phyloP scores from a whole-genome alignment of 2,329 filamentous ascomycete genomes.

The Microdochium bolleyi region DNA sequence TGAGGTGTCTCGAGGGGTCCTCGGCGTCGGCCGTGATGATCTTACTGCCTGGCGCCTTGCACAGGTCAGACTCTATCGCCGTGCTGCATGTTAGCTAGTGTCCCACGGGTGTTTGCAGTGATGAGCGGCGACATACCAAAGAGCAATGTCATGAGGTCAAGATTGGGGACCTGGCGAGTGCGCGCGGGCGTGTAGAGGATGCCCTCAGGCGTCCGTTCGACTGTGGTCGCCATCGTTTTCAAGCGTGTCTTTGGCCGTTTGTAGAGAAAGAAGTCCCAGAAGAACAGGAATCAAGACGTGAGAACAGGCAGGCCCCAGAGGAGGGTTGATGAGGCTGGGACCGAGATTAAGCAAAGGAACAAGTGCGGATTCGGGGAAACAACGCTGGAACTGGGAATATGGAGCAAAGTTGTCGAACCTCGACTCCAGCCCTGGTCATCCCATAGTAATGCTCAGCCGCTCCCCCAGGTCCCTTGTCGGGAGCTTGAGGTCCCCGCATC shows the following conservation, averaged over 20 bases:
- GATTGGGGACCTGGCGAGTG: conserved; percentile 22
- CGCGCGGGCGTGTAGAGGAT: conserved; percentile 28
- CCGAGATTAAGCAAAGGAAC: background rate
- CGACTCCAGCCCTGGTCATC: too few relatives aligned
- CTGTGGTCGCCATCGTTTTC: conserved; percentile 15
- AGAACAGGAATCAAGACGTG: background rate
- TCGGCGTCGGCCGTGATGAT: conserved; percentile 49
- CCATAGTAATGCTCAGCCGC: too few relatives aligned
- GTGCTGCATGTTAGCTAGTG: background rate
- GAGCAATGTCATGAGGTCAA: conserved; percentile 34
- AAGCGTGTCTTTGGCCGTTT: too few relatives aligned
- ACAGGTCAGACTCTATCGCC: conserved; percentile 24
- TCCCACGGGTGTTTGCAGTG: background rate
- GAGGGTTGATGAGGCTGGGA: too few relatives aligned
- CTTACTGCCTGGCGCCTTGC: conserved; percentile 33
- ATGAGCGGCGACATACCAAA: conserved; percentile 26
- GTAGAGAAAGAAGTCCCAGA: background rate
- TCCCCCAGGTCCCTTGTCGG: conserved; percentile 1
- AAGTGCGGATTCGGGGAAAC: background rate
- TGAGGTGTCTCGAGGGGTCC: conserved; percentile 44
- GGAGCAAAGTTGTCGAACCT: background rate
- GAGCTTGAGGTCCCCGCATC: background rate
- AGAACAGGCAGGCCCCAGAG: too few relatives aligned
- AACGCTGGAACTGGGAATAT: too few relatives aligned
- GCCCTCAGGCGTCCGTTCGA: conserved; percentile 18